phyloP scores from a whole-genome alignment of 805 yeast species.

The Wickerhamomyces ciferrii region DNA sequence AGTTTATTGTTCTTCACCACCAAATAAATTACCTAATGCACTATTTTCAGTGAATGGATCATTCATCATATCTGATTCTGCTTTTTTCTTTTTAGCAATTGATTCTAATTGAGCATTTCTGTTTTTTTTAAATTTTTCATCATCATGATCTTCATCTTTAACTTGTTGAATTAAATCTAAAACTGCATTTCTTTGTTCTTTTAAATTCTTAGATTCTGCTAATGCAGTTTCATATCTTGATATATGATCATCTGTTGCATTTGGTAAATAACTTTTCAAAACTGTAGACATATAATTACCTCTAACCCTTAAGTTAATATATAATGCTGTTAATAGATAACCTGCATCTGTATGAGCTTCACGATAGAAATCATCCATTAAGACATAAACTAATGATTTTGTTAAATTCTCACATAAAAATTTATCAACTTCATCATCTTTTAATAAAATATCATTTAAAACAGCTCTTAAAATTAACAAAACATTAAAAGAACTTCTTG shows the following conservation, averaged over 20 bases:
- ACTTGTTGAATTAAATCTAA: slow-evolving; percentile 68
- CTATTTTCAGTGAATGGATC: slow-evolving; percentile 70
- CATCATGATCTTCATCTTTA: slow-evolving; percentile 42
- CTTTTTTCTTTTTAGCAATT: slow-evolving; percentile 43
- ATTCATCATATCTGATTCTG: slow-evolving; percentile 51
- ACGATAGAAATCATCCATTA: slow-evolving; percentile 69
- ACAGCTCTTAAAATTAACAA: slow-evolving; percentile 74
- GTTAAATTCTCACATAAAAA: slow-evolving; percentile 52
- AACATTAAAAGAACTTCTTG: slow-evolving; percentile 89
- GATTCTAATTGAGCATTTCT: slow-evolving; percentile 52
- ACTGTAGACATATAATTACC: slow-evolving; percentile 64
- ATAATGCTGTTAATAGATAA: slow-evolving; percentile 77
- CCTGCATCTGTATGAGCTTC: slow-evolving; percentile 93
- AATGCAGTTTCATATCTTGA: slow-evolving; percentile 59
- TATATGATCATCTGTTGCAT: slow-evolving; percentile 50
- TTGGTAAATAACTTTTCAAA: slow-evolving; percentile 48
- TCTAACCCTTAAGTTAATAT: slow-evolving; percentile 65
- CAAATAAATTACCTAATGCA: slow-evolving; percentile 57
- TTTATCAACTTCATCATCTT: slow-evolving; percentile 73
- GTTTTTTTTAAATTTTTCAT: slow-evolving; percentile 36
- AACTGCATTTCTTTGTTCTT: slow-evolving; percentile 78
- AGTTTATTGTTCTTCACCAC: slow-evolving; percentile 23
- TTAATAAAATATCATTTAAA: slow-evolving; percentile 60
- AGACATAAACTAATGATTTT: slow-evolving; percentile 60
- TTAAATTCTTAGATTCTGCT: slow-evolving; percentile 57